A percentile compares a stretch with the other conserved stretches of the same genome.
These are phyloP conservation scores for Colletotrichum sp. DNA, from an alignment of 2,329 filamentous ascomycete genomes.

Conservation along the genomic window DNA sequence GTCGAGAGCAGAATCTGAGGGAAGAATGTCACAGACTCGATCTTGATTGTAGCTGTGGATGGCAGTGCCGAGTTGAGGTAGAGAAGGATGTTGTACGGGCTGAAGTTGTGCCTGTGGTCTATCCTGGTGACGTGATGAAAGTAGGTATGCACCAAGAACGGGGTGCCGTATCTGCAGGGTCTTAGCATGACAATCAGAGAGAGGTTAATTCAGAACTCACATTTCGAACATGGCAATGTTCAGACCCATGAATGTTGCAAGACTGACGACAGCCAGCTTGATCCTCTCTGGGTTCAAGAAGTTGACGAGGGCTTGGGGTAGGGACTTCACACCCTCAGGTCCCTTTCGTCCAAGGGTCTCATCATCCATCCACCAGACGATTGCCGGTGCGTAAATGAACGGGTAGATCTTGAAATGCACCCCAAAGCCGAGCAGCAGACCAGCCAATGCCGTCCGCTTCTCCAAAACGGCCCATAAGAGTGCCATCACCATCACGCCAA, in stretches of 20 bases:
- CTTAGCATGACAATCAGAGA: not conserved
- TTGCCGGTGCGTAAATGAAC: slow-evolving; percentile 87
- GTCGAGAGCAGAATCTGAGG: slow-evolving; percentile 86
- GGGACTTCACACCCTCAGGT: slow-evolving; percentile 16
- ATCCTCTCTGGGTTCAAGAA: slow-evolving; percentile 63
- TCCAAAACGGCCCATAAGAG: slow-evolving; percentile 82
- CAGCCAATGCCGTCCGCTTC: slow-evolving; percentile 68
- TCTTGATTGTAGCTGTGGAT: slow-evolving; percentile 42
- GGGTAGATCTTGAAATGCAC: slow-evolving; percentile 99
- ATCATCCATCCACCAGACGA: slow-evolving; percentile 80
- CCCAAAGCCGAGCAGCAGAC: slow-evolving; percentile 76
- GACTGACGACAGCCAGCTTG: slow-evolving; percentile 65
- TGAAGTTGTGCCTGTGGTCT: slow-evolving; percentile 98
- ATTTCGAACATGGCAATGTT: slow-evolving; percentile 81
- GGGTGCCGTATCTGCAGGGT: slow-evolving; percentile 69
- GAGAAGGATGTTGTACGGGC: slow-evolving; percentile 89
- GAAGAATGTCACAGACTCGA: slow-evolving; percentile 86
- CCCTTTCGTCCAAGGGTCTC: slow-evolving; percentile 41
- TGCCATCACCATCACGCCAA: slow-evolving; percentile 83
- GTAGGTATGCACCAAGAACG: slow-evolving; percentile 89
- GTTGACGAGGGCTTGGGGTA: slow-evolving; percentile 26
- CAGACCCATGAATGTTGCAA: slow-evolving; percentile 74
- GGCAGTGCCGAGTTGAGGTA: slow-evolving; percentile 79
- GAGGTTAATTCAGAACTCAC: slow-evolving; percentile 47
- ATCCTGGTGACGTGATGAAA: slow-evolving; percentile 91